Conservation (phyloP, 352 stramenopile genomes). For the Phytopythium cucurbitacearum region DNA sequence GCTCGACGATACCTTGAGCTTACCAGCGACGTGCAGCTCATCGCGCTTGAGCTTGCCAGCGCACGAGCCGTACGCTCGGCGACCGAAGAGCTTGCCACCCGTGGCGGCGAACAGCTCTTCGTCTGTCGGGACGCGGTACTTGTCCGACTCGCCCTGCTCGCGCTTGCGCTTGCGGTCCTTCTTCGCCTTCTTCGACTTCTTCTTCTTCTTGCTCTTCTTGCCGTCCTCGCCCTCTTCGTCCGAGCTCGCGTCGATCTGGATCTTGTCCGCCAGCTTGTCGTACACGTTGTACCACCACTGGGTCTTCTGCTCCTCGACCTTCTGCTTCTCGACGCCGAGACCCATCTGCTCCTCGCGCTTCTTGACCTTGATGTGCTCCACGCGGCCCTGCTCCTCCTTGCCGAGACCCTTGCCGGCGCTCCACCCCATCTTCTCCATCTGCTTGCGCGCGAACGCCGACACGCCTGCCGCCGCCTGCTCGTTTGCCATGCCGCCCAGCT, state of each 20-base stretch:
- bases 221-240: constrained; percentile 43
- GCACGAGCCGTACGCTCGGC: constrained; percentile 88
- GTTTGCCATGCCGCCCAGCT: constrained; percentile 80
- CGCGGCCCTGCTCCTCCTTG: constrained; percentile 93
- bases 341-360: constrained; percentile 92
- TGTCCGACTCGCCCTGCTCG: constrained; percentile 17
- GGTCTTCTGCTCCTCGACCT: constrained; percentile 59
- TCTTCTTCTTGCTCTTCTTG: constrained; percentile 50
- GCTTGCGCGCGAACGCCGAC: constrained; percentile 75
- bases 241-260: constrained; percentile 68
- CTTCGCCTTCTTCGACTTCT: constrained; percentile 30
- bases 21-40: constrained; percentile 39
- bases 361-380: constrained; percentile 92
- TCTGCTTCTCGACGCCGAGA: constrained; percentile 79
- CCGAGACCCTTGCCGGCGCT: constrained; percentile 93
- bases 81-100: constrained; percentile 94
- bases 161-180: constrained; percentile 33
- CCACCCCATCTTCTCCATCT: constrained; percentile 97
- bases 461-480: constrained; percentile 58
- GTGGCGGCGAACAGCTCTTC: constrained; percentile 96
- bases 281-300: constrained; percentile 90
- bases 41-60: constrained; percentile 85
- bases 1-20: constrained; percentile 8
- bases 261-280: constrained; percentile 84
- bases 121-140: constrained; percentile 85